These are phyloP conservation scores for Wallacemonas sp. DNA, from an alignment of 208 protist species.

Conservation along the genomic window DNA sequence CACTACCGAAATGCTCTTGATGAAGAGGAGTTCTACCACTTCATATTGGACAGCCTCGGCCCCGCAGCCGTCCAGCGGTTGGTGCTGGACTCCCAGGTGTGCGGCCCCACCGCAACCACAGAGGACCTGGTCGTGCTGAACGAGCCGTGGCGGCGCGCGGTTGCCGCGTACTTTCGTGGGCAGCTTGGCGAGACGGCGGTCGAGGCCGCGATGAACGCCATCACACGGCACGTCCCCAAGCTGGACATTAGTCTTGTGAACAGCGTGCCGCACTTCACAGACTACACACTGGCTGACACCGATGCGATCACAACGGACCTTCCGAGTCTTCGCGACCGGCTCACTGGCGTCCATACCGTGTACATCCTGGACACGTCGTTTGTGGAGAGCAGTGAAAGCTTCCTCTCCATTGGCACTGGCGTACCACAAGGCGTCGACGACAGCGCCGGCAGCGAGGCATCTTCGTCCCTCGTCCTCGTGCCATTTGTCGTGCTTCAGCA, in stretches of 20 bases:
- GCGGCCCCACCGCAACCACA: slow-evolving; percentile 9
- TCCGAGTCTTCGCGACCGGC: slow-evolving; percentile 30
- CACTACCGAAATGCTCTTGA: slow-evolving; percentile 75
- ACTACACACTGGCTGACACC: slow-evolving; percentile 48
- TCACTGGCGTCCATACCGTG: slow-evolving; percentile 39
- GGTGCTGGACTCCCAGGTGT: slow-evolving; percentile 30
- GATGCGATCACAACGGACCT: slow-evolving; percentile 66
- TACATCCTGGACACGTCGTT: slow-evolving; percentile 86
- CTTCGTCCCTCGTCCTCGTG: slow-evolving; percentile 48
- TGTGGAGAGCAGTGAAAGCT: slow-evolving; percentile 76
- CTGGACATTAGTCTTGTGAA: slow-evolving; percentile 78
- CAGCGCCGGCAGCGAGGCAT: background rate
- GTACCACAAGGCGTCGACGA: too few relatives aligned
- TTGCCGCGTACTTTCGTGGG: slow-evolving; percentile 37
- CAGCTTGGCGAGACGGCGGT: slow-evolving; percentile 33
- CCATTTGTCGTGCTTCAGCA: slow-evolving; percentile 64
- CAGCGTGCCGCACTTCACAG: slow-evolving; percentile 62
- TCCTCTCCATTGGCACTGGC: slow-evolving; percentile 54
- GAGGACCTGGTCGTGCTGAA: slow-evolving; percentile 75
- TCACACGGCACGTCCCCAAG: slow-evolving; percentile 64
- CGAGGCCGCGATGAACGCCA: slow-evolving; percentile 59
- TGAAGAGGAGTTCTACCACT: slow-evolving; percentile 44
- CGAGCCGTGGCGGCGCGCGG: slow-evolving; percentile 47
- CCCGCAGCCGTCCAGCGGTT: slow-evolving; percentile 52
- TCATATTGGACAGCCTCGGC: slow-evolving; percentile 58